These are phyloP conservation scores for Raddia guianensis DNA, from an alignment of 176 grass and related monocot species.

Conservation along the genomic window DNA sequence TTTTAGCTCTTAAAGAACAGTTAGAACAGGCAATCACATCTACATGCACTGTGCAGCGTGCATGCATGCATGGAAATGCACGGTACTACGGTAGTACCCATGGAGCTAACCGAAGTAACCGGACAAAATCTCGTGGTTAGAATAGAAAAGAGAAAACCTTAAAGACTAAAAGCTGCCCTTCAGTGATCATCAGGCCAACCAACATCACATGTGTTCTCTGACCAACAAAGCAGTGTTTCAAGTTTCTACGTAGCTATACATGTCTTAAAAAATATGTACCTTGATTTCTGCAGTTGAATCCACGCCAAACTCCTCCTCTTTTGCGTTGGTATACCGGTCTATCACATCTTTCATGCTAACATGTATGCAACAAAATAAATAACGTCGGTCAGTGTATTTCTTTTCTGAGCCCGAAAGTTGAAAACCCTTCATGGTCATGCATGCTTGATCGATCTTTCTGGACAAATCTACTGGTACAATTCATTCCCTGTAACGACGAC, in stretches of 20 bases:
- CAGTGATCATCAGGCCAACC: neutral
- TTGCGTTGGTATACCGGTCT: slow-evolving; percentile 61
- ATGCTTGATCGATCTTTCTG: neutral
- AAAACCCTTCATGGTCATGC: neutral
- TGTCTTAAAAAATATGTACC: slow-evolving; percentile 45
- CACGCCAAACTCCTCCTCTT: slow-evolving; percentile 46
- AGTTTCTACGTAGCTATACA: neutral
- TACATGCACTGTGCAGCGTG: neutral
- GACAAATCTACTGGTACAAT: neutral
- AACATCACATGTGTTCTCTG: slow-evolving; percentile 2
- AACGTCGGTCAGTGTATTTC: neutral
- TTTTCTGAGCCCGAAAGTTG: slow-evolving; percentile 1
- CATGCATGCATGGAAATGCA: neutral
- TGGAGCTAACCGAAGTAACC: neutral
- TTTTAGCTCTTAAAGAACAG: no score
- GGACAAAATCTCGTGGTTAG: neutral
- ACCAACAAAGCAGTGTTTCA: slow-evolving; percentile 13
- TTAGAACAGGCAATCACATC: no score
- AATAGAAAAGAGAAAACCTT: slow-evolving; percentile 16
- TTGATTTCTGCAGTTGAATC: slow-evolving; percentile 58
- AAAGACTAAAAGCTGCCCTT: neutral
- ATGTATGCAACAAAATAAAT: neutral
- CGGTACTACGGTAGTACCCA: neutral
- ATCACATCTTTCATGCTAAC: slow-evolving; percentile 70
- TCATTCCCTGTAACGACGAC: no score